Evolutionary conservation across 2,329 filamentous ascomycete species (phyloP).

Genomic region (Didymella pinodella): DNA sequence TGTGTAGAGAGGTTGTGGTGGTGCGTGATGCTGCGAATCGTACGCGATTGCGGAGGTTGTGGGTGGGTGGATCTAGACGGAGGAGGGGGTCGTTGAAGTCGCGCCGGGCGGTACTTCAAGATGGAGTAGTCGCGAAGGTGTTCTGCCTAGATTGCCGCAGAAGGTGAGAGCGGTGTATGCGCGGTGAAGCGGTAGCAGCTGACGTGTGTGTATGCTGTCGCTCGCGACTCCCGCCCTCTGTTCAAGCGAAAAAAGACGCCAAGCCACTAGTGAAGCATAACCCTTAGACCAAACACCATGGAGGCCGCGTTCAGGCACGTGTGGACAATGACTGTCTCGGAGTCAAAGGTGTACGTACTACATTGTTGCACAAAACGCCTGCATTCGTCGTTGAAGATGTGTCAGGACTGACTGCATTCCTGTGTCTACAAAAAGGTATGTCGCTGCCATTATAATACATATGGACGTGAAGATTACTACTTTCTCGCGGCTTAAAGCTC

Average conservation of each 20-base stretch:
- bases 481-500: slow-evolving; percentile 50
- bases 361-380: neutral
- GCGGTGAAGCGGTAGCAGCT: slow-evolving; percentile 26
- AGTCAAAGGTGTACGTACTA: neutral
- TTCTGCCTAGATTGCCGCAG: slow-evolving; percentile 23
- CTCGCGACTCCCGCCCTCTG: slow-evolving; percentile 39
- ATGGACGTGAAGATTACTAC: slow-evolving; percentile 29
- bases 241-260: slow-evolving; percentile 24
- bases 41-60: slow-evolving; percentile 27
- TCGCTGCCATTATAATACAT: slow-evolving; percentile 44
- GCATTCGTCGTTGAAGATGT: slow-evolving; percentile 15
- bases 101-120: slow-evolving; percentile 45
- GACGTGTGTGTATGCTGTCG: slow-evolving; percentile 30
- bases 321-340: slow-evolving; percentile 8
- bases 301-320: slow-evolving; percentile 13
- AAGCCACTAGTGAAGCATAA: slow-evolving; percentile 14
- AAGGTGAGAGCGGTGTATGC: slow-evolving; percentile 24
- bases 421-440: slow-evolving; percentile 18
- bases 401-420: slow-evolving; percentile 38
- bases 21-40: slow-evolving; percentile 15
- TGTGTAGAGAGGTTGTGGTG: slow-evolving; percentile 11
- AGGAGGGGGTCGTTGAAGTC: slow-evolving; percentile 38
- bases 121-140: slow-evolving; percentile 33
- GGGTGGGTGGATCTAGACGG: slow-evolving; percentile 28
- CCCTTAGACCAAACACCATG: slow-evolving; percentile 12